Conservation (phyloP, 371 early-diverging fungal genomes). For the Nematocida parisii region DNA sequence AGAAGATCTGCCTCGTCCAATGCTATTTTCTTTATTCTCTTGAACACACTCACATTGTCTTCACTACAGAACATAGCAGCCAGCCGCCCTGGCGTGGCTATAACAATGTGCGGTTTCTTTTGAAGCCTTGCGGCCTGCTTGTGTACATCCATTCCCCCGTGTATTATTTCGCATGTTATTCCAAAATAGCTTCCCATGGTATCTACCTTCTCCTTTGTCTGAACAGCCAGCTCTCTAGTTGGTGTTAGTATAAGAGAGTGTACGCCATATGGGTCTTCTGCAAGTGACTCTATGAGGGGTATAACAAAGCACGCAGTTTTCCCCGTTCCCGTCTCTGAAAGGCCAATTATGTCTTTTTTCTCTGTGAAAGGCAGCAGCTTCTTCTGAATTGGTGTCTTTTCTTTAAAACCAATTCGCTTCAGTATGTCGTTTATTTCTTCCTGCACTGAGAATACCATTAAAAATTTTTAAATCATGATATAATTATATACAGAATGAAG, state of each 20-base stretch:
- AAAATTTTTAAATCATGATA: constrained; percentile 30
- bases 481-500: background rate
- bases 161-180: constrained; percentile 78
- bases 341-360: constrained; percentile 84
- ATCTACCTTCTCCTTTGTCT: constrained; percentile 86
- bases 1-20: constrained; percentile 97
- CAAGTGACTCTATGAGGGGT: constrained; percentile 82
- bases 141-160: constrained; percentile 87
- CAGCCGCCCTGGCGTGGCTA: constrained; percentile 94
- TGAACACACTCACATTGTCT: constrained; percentile 79
- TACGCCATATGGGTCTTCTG: constrained; percentile 80
- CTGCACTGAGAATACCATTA: constrained; percentile 74
- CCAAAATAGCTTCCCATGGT: constrained; percentile 83
- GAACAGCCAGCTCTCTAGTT: constrained; percentile 88
- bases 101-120: constrained; percentile 87
- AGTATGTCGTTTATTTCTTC: constrained; percentile 76
- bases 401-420: constrained; percentile 76
- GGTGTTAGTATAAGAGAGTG: constrained; percentile 80
- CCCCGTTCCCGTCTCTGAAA: constrained; percentile 94
- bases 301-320: constrained; percentile 93
- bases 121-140: constrained; percentile 83
- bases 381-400: constrained; percentile 90
- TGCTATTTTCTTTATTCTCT: constrained; percentile 84
- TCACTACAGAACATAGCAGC: constrained; percentile 80
- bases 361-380: constrained; percentile 98